Evolutionary conservation across 1,284 basidiomycete species (phyloP).

Genomic region (Cerioporus squamosus): DNA sequence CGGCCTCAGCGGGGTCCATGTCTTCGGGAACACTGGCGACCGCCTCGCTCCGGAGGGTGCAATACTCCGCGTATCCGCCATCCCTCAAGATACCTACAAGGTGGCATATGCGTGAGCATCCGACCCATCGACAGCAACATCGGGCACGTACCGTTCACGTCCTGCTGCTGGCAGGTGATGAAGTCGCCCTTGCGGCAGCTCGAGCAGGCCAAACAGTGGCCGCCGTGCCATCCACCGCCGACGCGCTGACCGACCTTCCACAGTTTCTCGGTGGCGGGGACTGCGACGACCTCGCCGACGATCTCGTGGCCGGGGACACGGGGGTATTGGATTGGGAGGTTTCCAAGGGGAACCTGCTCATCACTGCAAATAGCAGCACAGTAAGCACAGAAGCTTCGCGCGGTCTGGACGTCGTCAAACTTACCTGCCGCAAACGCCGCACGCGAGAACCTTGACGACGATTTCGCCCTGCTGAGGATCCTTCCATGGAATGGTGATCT

Average conservation of each 20-base stretch:
- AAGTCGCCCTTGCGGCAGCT: slow-evolving; percentile 28
- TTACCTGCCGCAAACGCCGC: slow-evolving; percentile 33
- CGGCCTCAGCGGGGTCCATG: slow-evolving; percentile 72
- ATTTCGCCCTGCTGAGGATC: slow-evolving; percentile 26
- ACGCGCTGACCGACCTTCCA: slow-evolving; percentile 35
- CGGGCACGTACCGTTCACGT: slow-evolving; percentile 22
- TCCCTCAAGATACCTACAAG: slow-evolving; percentile 20
- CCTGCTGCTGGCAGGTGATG: slow-evolving; percentile 22
- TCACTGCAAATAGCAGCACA: slow-evolving; percentile 19
- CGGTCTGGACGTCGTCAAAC: not conserved
- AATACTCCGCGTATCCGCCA: slow-evolving; percentile 26
- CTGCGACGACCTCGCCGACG: slow-evolving; percentile 31
- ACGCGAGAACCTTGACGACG: slow-evolving; percentile 32
- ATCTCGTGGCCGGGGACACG: slow-evolving; percentile 34
- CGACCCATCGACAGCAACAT: not conserved
- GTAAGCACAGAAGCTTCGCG: not conserved
- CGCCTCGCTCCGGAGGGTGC: slow-evolving; percentile 28
- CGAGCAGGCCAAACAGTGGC: slow-evolving; percentile 30
- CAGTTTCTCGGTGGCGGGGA: slow-evolving; percentile 18
- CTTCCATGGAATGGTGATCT: slow-evolving; percentile 29
- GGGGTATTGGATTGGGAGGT: slow-evolving; percentile 17
- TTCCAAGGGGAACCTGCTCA: slow-evolving; percentile 16
- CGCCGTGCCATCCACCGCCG: slow-evolving; percentile 33
- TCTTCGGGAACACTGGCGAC: slow-evolving; percentile 77
- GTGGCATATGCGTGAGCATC: not conserved